Evolutionary conservation across 768 basidiomycete species (phyloP).

Genomic region (Tubosaeta sp.): DNA sequence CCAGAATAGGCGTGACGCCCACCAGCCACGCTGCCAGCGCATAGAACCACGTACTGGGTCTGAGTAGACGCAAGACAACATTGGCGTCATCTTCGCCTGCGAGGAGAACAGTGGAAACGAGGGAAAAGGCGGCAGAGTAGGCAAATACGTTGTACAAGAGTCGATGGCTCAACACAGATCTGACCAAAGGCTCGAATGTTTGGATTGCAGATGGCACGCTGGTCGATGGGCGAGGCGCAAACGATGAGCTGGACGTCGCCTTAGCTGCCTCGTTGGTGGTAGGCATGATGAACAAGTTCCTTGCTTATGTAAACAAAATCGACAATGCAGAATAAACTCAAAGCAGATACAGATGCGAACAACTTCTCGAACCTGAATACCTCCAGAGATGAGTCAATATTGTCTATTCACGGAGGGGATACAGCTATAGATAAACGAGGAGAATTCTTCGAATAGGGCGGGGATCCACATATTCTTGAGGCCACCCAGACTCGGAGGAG

Average conservation of each 20-base stretch:
- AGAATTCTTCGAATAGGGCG: too few species aligned
- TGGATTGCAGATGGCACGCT: constrained; percentile 54
- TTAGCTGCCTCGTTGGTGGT: background rate
- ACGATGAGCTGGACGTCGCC: constrained; percentile 17
- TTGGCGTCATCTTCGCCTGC: constrained; percentile 12
- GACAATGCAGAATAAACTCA: too few species aligned
- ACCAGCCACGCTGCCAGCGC: constrained; percentile 45
- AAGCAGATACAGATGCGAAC: too few species aligned
- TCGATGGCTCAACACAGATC: constrained; percentile 56
- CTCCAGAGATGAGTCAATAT: too few species aligned
- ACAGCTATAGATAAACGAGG: too few species aligned
- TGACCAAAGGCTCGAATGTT: constrained; percentile 63
- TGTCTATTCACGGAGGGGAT: too few species aligned
- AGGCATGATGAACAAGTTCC: too few species aligned
- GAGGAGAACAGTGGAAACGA: constrained; percentile 38
- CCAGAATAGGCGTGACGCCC: constrained; percentile 52
- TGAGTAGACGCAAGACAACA: constrained; percentile 35
- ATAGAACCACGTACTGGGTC: constrained; percentile 41
- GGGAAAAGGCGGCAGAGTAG: constrained; percentile 46
- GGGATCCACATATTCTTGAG: too few species aligned
- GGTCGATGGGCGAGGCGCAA: constrained; percentile 44
- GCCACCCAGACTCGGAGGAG: too few species aligned
- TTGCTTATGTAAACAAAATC: too few species aligned
- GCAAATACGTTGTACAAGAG: constrained; percentile 52
- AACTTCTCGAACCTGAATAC: too few species aligned